These are phyloP conservation scores for Phialophora tarda DNA, from an alignment of 2,329 filamentous ascomycete genomes.

Conservation along the genomic window DNA sequence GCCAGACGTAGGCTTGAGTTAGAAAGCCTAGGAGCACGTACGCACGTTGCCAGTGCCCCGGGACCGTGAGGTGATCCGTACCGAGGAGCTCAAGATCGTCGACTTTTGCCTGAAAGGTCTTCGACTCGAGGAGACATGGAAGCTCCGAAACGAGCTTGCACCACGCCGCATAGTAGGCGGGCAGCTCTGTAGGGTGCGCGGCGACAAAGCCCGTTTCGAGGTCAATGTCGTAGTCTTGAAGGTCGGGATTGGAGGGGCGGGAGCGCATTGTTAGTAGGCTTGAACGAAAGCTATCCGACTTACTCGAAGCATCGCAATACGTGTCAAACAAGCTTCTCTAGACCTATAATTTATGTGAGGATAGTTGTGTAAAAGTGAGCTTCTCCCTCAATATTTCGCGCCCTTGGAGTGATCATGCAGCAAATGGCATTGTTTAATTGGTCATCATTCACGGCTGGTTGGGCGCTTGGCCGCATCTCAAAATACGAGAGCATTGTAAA, in stretches of 20 bases:
- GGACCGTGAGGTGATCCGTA: constrained; percentile 8
- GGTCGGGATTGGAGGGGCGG: constrained; percentile 6
- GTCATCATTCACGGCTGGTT: not conserved
- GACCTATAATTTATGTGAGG: not conserved
- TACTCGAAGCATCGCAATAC: not conserved
- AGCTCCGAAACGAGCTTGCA: constrained; percentile 16
- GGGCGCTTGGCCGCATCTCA: not conserved
- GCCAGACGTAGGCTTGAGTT: constrained; percentile 25
- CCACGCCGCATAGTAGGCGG: constrained; percentile 28
- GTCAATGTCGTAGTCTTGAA: constrained; percentile 23
- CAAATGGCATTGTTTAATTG: constrained; percentile 9
- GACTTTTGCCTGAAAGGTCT: constrained; percentile 2
- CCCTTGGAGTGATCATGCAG: constrained; percentile 14
- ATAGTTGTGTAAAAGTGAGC: not conserved
- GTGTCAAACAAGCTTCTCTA: not conserved
- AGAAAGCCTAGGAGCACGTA: constrained; percentile 27
- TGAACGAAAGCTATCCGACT: not conserved
- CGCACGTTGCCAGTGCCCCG: constrained; percentile 25
- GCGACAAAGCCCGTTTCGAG: constrained; percentile 19
- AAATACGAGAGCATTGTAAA: not conserved
- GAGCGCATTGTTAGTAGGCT: constrained; percentile 7
- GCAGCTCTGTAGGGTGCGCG: not conserved
- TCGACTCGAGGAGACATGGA: constrained; percentile 16
- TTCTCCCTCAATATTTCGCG: not conserved
- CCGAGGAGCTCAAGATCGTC: constrained; percentile 11